These are phyloP conservation scores for Phytopythium kandeliae DNA, from an alignment of 352 stramenopile genomes.

Conservation along the genomic window DNA sequence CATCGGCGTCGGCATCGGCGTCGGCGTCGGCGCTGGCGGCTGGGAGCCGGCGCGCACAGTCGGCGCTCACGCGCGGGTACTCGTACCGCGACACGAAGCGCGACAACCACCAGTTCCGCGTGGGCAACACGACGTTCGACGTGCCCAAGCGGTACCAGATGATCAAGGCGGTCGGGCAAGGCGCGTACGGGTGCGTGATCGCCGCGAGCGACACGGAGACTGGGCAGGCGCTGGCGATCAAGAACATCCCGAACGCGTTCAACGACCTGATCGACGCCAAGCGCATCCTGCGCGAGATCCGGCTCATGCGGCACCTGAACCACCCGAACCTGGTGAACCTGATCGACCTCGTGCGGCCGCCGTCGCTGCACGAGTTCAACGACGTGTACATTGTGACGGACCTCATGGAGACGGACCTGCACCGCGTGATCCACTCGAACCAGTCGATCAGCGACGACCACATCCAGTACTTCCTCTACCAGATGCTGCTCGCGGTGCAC, in stretches of 20 bases:
- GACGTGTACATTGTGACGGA: slow-evolving; percentile 85
- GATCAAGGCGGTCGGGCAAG: slow-evolving; percentile 88
- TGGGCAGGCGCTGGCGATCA: slow-evolving; percentile 91
- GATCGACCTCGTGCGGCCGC: slow-evolving; percentile 68
- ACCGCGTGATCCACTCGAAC: slow-evolving; percentile 79
- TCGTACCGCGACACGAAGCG: slow-evolving; percentile 82
- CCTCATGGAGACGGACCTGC: too few species aligned
- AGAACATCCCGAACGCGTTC: slow-evolving; percentile 94
- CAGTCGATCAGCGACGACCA: slow-evolving; percentile 78
- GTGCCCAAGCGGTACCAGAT: slow-evolving; percentile 84
- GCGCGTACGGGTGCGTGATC: slow-evolving; percentile 91
- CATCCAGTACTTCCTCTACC: slow-evolving; percentile 76
- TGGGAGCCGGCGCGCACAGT: slow-evolving; percentile 36
- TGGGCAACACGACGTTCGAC: slow-evolving; percentile 85
- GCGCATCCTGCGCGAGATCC: too few species aligned
- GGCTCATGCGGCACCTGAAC: slow-evolving; percentile 84
- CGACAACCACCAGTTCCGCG: slow-evolving; percentile 84
- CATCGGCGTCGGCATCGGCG: too few species aligned
- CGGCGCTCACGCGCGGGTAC: slow-evolving; percentile 57
- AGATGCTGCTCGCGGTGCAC: slow-evolving; percentile 73
- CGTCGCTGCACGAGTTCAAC: slow-evolving; percentile 84
- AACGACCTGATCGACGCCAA: slow-evolving; percentile 86
- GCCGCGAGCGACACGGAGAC: slow-evolving; percentile 83
- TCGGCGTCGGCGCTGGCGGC: too few species aligned
- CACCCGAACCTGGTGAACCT: slow-evolving; percentile 82